Evolutionary conservation across 805 yeast genomes (phyloP), one percentile per base, ranked within the genome.

Genomic region (Nakazawaea ernobii): DNA sequence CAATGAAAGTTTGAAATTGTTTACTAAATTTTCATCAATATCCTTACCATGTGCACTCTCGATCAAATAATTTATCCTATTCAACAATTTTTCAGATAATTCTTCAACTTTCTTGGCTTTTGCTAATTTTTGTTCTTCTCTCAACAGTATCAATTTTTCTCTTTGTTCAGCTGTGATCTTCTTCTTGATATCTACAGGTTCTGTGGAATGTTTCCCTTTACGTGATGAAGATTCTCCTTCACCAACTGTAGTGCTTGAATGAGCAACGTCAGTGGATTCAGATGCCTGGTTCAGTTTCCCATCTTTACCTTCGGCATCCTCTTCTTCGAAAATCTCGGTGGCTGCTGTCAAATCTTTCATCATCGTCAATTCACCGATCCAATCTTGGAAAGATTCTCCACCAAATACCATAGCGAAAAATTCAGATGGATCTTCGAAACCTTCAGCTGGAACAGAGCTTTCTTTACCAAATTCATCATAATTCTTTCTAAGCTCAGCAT

Each of bases 291-390:
- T 50, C 28, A 52, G 55, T 38, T 61, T 63, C 32, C 74, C 76
- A 33, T 71, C 79, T 46, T 69, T 20, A 20, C 24, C 73, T 42
- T 73, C 71, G 33, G 68, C 70, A 10, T 28, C 37, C 49, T 54
- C 40, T 48, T 60, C 49, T 55, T 66, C 55, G 8, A 48, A 30
- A 48, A 77, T 59, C 49, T 77, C 81, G 50, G 77, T 75, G 41
- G 77, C 69, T 61, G 84, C 82, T 36, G 84, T 76, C 60, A 94
- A 67, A 55, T 90, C 95, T 57, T 79, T 80, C 59, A 94, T 65
- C 61, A 91, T 71, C 28, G 90, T 78, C 52, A 90, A 68, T 61
- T 94, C 96, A 5, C 99, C 99, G 56, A 92, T 87, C 74, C 90
- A 84, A 42, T 84, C 82, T 32, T 72, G 76, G 65, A 91, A 90